Percentiles rank a stretch among this genome's conserved stretches.
These are phyloP conservation scores for Umbelopsis sp. DNA, from an alignment of 192 early-diverging fungal species.

Conservation along the genomic window DNA sequence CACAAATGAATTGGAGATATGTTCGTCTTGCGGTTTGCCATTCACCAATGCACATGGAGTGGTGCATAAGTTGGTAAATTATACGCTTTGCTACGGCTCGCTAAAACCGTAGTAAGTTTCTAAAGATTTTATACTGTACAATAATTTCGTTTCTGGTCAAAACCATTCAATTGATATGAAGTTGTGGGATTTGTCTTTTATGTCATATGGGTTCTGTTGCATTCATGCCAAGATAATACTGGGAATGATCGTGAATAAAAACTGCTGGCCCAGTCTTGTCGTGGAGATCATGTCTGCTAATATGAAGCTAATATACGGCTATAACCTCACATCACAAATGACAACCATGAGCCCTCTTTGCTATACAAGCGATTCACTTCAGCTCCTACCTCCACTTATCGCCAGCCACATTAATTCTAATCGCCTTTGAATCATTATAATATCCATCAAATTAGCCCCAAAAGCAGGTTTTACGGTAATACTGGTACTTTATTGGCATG, in stretches of 20 bases:
- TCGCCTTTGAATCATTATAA: too few species aligned
- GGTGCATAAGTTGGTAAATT: background rate
- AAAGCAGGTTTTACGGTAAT: too few species aligned
- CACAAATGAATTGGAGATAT: background rate
- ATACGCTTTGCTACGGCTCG: background rate
- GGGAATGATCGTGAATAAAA: background rate
- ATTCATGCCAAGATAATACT: background rate
- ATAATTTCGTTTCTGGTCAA: background rate
- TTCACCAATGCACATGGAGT: background rate
- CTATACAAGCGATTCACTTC: too few species aligned
- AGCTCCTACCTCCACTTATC: too few species aligned
- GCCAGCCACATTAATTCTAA: too few species aligned
- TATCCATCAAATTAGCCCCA: background rate
- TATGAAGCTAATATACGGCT: too few species aligned
- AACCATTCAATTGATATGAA: background rate
- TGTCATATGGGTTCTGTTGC: background rate
- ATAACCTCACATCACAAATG: too few species aligned
- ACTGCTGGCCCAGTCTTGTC: background rate
- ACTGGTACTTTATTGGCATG: too few species aligned
- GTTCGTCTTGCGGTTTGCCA: background rate
- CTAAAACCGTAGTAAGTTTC: slow-evolving; percentile 10
- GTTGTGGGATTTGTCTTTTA: background rate
- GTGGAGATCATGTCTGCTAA: too few species aligned
- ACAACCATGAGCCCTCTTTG: too few species aligned
- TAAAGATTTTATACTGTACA: background rate